phyloP scores from a whole-genome alignment of 306 rosid genomes.

The Albizia julibrissin region DNA sequence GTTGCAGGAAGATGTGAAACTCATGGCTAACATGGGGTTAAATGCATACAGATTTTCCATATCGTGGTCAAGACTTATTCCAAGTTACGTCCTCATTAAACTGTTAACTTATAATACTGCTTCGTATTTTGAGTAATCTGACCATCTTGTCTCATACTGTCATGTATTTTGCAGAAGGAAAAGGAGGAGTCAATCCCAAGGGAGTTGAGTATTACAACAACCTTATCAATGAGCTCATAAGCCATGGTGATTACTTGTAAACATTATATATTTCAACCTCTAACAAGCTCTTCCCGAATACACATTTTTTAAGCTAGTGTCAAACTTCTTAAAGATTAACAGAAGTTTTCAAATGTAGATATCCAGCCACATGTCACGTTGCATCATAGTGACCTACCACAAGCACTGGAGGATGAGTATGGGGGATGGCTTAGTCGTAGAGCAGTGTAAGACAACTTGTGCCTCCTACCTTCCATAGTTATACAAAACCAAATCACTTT shows the following conservation, averaged over 20 bases:
- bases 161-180: conserved; percentile 52
- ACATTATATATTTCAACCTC: neutral
- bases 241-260: conserved; percentile 44
- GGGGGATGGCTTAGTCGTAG: conserved; percentile 72
- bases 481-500: neutral
- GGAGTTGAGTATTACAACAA: conserved; percentile 69
- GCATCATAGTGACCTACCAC: conserved; percentile 63
- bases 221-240: conserved; percentile 58
- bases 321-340: neutral
- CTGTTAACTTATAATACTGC: neutral
- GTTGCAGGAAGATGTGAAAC: conserved; percentile 31
- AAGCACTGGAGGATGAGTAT: conserved; percentile 72
- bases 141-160: neutral
- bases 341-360: conserved; percentile 35
- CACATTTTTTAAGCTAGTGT: neutral
- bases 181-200: conserved; percentile 63
- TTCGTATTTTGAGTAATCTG: neutral
- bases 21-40: conserved; percentile 30
- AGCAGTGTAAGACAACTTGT: conserved; percentile 47
- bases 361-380: conserved; percentile 81
- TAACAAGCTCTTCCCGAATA: neutral
- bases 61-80: conserved; percentile 44
- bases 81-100: conserved; percentile 22
- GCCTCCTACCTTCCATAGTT: neutral
- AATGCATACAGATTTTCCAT: conserved; percentile 35